phyloP scores from a whole-genome alignment of 306 rosid genomes.

The Cucurbita ficifolia region DNA sequence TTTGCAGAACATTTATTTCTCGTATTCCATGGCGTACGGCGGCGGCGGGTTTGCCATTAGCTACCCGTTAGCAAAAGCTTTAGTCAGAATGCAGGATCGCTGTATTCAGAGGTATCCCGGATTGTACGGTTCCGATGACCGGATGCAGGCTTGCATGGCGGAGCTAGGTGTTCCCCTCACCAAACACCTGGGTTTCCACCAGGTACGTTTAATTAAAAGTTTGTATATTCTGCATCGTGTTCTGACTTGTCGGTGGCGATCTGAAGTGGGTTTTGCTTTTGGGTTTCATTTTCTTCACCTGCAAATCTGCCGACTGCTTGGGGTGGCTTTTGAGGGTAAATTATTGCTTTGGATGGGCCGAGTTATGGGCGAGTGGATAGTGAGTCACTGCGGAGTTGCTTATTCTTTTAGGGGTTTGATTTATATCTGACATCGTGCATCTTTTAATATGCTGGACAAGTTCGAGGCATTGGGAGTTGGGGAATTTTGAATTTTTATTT shows the following conservation, averaged over 20 bases:
- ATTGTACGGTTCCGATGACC: conserved; percentile 89
- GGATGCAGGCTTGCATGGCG: conserved; percentile 98
- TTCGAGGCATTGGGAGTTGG: neutral
- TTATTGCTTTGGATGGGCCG: neutral
- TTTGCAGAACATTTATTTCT: conserved; percentile 80
- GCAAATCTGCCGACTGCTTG: neutral
- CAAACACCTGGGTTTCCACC: conserved; percentile 89
- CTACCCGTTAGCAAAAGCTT: conserved; percentile 51
- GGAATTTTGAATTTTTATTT: neutral
- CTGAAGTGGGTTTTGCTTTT: too few species aligned
- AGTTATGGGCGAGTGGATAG: neutral
- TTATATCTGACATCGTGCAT: neutral
- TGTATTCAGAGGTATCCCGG: conserved; percentile 76
- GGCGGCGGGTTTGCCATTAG: conserved; percentile 96
- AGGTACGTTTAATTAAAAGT: conserved; percentile 19
- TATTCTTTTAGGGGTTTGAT: neutral
- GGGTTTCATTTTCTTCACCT: neutral
- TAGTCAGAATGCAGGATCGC: conserved; percentile 63
- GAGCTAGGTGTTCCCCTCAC: conserved; percentile 99
- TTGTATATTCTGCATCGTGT: too few species aligned
- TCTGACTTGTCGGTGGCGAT: too few species aligned
- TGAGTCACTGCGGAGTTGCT: neutral
- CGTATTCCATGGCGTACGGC: conserved; percentile 93
- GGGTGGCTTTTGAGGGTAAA: too few species aligned
- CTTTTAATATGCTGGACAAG: neutral